Conservation (phyloP, 2,329 filamentous ascomycete genomes). For the Phyllosticta paracitricarpa region DNA sequence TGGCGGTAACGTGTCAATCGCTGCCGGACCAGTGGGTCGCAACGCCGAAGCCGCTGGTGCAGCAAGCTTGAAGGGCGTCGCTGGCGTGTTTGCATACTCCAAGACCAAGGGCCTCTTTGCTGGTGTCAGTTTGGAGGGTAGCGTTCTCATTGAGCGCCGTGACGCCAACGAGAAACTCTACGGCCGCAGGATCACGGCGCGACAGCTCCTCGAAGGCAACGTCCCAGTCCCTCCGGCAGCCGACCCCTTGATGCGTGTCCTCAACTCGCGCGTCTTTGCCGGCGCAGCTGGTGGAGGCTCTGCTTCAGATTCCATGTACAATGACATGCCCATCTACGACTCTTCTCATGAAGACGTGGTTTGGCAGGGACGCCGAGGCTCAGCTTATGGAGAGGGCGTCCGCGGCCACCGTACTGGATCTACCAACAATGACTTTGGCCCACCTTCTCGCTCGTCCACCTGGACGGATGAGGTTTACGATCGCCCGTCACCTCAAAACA, state of each 20-base stretch:
- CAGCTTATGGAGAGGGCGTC: slow-evolving; percentile 58
- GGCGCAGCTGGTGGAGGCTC: slow-evolving; percentile 44
- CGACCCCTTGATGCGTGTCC: slow-evolving; percentile 70
- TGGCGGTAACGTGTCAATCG: slow-evolving; percentile 92
- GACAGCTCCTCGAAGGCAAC: slow-evolving; percentile 68
- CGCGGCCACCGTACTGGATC: slow-evolving; percentile 40
- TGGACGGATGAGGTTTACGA: slow-evolving; percentile 73
- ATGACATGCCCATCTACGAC: slow-evolving; percentile 85
- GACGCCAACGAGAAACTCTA: slow-evolving; percentile 98
- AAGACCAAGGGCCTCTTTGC: slow-evolving; percentile 98
- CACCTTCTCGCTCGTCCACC: slow-evolving; percentile 54
- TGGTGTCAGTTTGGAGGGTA: slow-evolving; percentile 88
- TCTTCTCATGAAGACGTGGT: slow-evolving; percentile 71
- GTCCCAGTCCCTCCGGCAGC: slow-evolving; percentile 72
- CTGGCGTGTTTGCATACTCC: slow-evolving; percentile 91
- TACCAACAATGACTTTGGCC: slow-evolving; percentile 35
- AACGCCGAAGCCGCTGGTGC: slow-evolving; percentile 95
- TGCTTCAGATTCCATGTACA: slow-evolving; percentile 67
- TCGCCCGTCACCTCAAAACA: slow-evolving; percentile 30
- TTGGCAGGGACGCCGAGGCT: slow-evolving; percentile 68
- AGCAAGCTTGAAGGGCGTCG: slow-evolving; percentile 78
- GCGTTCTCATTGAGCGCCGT: slow-evolving; percentile 83
- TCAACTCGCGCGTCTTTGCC: slow-evolving; percentile 77
- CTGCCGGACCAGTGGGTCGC: slow-evolving; percentile 83
- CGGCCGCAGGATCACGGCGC: slow-evolving; percentile 68